Percentiles rank a stretch among this genome's conserved stretches.
Evolutionary conservation across 257 asterid genomes (phyloP).

Genomic region (Fraxinus anomala): DNA sequence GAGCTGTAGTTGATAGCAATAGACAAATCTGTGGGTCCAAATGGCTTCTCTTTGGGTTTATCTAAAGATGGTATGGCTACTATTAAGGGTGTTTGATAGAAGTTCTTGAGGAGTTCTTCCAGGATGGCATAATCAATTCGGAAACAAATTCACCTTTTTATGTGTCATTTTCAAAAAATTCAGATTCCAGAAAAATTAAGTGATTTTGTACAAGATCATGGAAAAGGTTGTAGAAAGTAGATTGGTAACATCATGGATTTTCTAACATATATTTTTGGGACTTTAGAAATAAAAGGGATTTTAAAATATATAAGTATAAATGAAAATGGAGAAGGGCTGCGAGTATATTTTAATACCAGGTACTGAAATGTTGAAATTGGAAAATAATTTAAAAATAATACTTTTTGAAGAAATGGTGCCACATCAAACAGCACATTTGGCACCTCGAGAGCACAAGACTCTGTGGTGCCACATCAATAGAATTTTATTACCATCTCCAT

Average conservation of each 20-base stretch:
- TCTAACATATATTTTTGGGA: background rate
- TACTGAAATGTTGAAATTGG: background rate
- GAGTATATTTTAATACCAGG: background rate
- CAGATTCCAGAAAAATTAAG: background rate
- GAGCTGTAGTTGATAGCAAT: no score
- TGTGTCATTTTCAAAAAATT: background rate
- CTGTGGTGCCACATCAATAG: no score
- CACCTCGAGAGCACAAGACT: background rate
- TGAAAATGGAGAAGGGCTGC: background rate
- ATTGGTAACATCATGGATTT: background rate
- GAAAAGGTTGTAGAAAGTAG: background rate
- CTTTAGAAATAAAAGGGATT: background rate
- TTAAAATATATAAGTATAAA: no score
- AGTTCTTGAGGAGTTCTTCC: no score
- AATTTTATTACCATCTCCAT: background rate
- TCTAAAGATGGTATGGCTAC: no score
- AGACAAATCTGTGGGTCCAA: no score
- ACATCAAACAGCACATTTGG: no score
- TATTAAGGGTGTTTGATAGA: no score
- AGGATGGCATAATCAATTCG: no score
- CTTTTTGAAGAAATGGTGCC: background rate
- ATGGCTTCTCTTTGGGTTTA: no score
- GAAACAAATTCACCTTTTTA: no score
- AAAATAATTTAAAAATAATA: no score
- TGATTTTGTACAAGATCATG: background rate